Conservation (phyloP, 768 basidiomycete genomes). For the Termitomyces sp. region DNA sequence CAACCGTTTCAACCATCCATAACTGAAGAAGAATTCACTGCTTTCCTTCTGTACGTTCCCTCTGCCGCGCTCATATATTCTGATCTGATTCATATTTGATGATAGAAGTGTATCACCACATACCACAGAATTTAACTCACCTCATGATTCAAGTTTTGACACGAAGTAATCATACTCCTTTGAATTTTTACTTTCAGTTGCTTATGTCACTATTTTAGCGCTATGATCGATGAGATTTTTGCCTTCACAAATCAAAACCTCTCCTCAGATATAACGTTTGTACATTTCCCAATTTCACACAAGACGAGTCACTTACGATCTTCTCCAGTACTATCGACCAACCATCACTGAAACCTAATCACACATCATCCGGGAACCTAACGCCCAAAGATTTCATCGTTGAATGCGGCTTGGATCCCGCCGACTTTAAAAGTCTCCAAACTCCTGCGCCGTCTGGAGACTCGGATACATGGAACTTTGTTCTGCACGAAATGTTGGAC, state of each 20-base stretch:
- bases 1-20: not conserved
- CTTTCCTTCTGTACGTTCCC: not conserved
- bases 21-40: conserved; percentile 3
- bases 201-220: not conserved
- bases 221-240: not conserved
- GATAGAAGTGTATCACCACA: not conserved
- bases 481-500: conserved; percentile 3
- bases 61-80: not conserved
- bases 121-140: not conserved
- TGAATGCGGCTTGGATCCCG: conserved; percentile 1
- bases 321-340: not conserved
- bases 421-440: conserved; percentile 1
- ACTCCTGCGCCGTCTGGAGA: not conserved
- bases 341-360: not conserved
- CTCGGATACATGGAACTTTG: not conserved
- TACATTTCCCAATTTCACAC: not conserved
- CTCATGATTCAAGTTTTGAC: not conserved
- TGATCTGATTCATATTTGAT: not conserved
- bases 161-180: not conserved
- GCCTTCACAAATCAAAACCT: not conserved
- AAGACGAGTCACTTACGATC: not conserved
- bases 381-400: not conserved
- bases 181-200: not conserved
- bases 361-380: too few relatives aligned
- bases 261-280: not conserved